Base-by-base conservation (phyloP, 148 eudicot species). In the Fagopyrum tataricum region DNA sequence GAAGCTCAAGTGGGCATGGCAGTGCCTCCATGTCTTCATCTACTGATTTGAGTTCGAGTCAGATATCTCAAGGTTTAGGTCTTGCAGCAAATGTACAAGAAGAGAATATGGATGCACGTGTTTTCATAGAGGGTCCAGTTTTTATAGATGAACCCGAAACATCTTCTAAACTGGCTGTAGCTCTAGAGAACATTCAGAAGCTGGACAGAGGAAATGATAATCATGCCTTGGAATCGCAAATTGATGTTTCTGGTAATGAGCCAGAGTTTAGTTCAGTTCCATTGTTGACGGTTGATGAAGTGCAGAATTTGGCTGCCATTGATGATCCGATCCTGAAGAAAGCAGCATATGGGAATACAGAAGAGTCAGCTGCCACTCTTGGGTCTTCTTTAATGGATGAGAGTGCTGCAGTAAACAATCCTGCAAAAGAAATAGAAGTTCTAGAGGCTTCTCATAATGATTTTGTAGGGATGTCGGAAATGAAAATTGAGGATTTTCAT, bases 1-100 rank as follows among this genome's bases (percentile, higher is more conserved):
- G 88, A 78, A 92, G 92, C 79, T 91, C 94, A 31, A 20, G 73
- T 74, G 96, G 96, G 46, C 82, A 84, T 82, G 87, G 96, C 68
- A 92, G 88, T 75, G 23, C 76, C 56, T 96, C 99, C 67, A 83
- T 91, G 41, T 86, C 92, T 69, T 92, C 96, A 40, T 93, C 98
- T 49, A 40, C 78, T 75, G 98, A 93, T 79, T 72, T 89, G 75
- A 79, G 82, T 73, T 85, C 72, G 72, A 84, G 89, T 43, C 96
- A 84, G 58, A 81, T 26, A 41, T 82, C 74, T 75, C 91, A 83
- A 80, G 77, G 78, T 72, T 77, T 82, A 21, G 83, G 85, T 79
- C 62, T 74, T 75, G 76, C 83, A 47, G 77, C 78, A 39, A 77
- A 85, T 81, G 76, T 79, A 13, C 82, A 48, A 49, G 96, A 85